A percentile compares a stretch with the other conserved stretches of the same genome.
phyloP scores from a whole-genome alignment of 2,329 filamentous ascomycete species.

The Diatrype stigma region DNA sequence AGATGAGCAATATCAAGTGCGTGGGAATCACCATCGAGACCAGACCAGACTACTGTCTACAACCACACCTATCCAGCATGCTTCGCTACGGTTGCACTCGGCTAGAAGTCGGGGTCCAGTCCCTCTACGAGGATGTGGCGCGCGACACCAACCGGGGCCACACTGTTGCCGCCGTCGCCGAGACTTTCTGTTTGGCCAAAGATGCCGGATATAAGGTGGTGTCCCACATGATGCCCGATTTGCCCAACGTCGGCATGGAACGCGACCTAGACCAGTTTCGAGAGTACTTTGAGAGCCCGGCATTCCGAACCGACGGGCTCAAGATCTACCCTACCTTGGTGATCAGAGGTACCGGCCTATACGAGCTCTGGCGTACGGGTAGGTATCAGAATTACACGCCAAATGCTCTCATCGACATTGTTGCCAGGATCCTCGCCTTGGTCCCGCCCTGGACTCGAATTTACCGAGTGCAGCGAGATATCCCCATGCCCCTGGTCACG shows the following conservation, averaged over 20 bases:
- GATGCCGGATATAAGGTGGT: conserved; percentile 99
- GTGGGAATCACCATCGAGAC: conserved; percentile 99
- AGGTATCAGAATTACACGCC: conserved; percentile 98
- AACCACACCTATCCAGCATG: conserved; percentile 94
- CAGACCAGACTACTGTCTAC: conserved; percentile 90
- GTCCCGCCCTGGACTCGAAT: conserved; percentile 98
- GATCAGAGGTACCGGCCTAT: conserved; percentile 91
- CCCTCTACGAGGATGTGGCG: conserved; percentile 96
- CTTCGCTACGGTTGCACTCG: conserved; percentile 95
- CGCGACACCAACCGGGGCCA: conserved; percentile 95
- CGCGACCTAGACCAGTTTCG: conserved; percentile 94
- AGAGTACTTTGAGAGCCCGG: conserved; percentile 96
- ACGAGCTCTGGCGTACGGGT: conserved; percentile 95
- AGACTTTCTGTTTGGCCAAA: conserved; percentile 96
- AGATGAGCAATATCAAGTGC: conserved; percentile 96
- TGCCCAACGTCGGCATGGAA: conserved; percentile 98
- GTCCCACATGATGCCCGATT: conserved; percentile 98
- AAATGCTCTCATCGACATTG: conserved; percentile 91
- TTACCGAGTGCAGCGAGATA: conserved; percentile 96
- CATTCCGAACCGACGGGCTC: conserved; percentile 90
- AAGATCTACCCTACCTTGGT: conserved; percentile 98
- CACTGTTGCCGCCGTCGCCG: conserved; percentile 89
- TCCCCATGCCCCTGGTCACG: conserved; percentile 99
- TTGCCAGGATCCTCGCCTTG: conserved; percentile 90
- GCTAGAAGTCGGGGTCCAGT: conserved; percentile 92